These are phyloP conservation scores for Mycena metata DNA, from an alignment of 768 basidiomycete species.

Conservation along the genomic window DNA sequence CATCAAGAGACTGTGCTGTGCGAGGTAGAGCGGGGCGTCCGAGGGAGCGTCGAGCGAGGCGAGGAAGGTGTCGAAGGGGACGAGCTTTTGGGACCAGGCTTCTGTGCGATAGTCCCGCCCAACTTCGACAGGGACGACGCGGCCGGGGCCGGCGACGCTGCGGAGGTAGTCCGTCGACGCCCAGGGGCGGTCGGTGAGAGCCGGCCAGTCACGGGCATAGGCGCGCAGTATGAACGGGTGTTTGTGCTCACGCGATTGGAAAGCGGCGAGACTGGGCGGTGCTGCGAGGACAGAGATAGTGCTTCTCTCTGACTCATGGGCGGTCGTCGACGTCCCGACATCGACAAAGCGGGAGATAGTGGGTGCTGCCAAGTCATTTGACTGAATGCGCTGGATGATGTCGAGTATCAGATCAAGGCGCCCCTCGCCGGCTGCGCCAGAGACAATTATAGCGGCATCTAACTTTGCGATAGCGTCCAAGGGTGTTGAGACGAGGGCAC, in stretches of 20 bases:
- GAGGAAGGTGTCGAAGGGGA: constrained; percentile 85
- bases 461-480: constrained; percentile 68
- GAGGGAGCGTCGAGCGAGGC: constrained; percentile 52
- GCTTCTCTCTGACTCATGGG: constrained; percentile 28
- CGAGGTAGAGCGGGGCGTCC: constrained; percentile 76
- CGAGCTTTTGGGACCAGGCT: constrained; percentile 86
- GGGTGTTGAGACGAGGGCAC: constrained; percentile 54
- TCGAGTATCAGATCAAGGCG: constrained; percentile 73
- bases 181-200: constrained; percentile 80
- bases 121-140: constrained; percentile 92
- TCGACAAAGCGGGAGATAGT: too few species aligned
- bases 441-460: constrained; percentile 87
- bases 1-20: constrained; percentile 87
- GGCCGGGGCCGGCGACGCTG: constrained; percentile 79
- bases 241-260: constrained; percentile 58
- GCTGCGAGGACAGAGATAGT: constrained; percentile 56
- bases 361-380: constrained; percentile 37
- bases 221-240: constrained; percentile 82
- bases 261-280: constrained; percentile 71
- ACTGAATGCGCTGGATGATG: constrained; percentile 75
- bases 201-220: constrained; percentile 83
- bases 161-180: constrained; percentile 75
- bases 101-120: constrained; percentile 85
- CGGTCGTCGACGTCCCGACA: neutral
- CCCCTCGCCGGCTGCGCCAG: constrained; percentile 77